Percentiles rank a stretch among this genome's conserved stretches.
These are phyloP conservation scores for Phytophthora tubulina DNA, from an alignment of 352 stramenopile genomes.

Conservation along the genomic window DNA sequence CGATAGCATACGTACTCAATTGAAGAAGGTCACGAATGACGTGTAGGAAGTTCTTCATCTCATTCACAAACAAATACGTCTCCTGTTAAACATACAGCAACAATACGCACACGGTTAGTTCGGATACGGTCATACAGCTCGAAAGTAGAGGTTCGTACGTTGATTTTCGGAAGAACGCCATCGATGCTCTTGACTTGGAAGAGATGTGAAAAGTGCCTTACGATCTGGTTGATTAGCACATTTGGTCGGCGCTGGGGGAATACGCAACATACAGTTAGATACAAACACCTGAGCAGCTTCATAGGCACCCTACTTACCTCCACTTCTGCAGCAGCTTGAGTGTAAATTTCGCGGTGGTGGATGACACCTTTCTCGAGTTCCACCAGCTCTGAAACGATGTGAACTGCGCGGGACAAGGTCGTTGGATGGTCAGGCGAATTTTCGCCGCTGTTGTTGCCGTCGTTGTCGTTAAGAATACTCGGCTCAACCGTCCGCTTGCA, in stretches of 20 bases:
- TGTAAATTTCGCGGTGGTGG: conserved; percentile 84
- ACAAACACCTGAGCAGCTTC: not conserved
- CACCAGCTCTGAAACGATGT: conserved; percentile 81
- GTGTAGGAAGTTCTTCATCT: conserved; percentile 89
- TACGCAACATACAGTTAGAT: conserved; percentile 14
- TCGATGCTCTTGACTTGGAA: conserved; percentile 90
- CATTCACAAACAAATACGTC: conserved; percentile 87
- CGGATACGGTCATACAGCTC: not conserved
- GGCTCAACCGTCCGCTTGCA: conserved; percentile 70
- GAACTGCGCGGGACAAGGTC: conserved; percentile 67
- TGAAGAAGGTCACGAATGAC: conserved; percentile 64
- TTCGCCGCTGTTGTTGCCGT: conserved; percentile 15
- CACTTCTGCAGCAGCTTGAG: conserved; percentile 75
- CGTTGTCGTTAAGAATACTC: conserved; percentile 39
- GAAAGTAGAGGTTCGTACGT: conserved; percentile 48
- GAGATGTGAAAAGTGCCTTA: conserved; percentile 89
- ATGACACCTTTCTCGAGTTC: conserved; percentile 88
- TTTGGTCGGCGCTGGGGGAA: conserved; percentile 67
- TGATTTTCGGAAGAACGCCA: conserved; percentile 92
- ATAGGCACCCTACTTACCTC: conserved; percentile 52
- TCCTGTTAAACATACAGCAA: conserved; percentile 50
- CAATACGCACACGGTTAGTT: conserved; percentile 5
- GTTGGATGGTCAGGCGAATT: conserved; percentile 37
- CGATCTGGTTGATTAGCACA: conserved; percentile 88
- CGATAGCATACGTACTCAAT: conserved; percentile 58